phyloP scores from a whole-genome alignment of 257 asterid genomes.

The Ocimum tenuiflorum region DNA sequence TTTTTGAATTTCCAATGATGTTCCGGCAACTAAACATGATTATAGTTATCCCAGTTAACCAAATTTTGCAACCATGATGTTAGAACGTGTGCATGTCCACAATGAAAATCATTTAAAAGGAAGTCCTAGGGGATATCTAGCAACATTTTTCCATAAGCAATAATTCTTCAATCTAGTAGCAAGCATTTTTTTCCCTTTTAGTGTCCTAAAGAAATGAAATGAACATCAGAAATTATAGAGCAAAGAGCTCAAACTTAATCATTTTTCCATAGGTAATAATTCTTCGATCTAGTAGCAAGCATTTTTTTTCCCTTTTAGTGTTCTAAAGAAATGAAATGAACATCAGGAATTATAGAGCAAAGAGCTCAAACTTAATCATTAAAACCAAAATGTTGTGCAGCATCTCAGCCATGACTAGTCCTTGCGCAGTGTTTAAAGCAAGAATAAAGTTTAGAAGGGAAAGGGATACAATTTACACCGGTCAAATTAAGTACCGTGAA shows the following conservation, averaged over 20 bases:
- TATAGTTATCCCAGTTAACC: too few relatives aligned
- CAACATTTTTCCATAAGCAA: not conserved
- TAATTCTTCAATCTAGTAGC: not conserved
- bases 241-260: not conserved
- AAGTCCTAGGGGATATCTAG: not conserved
- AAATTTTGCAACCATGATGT: not conserved
- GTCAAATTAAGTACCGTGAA: not conserved
- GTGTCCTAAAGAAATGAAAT: not conserved
- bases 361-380: not conserved
- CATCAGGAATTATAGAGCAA: not conserved
- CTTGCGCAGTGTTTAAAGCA: not conserved
- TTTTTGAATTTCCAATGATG: not conserved
- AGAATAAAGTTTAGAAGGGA: not conserved
- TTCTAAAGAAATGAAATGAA: not conserved
- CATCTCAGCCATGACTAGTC: not conserved
- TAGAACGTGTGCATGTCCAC: not conserved
- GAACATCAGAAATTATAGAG: not conserved
- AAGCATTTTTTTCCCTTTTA: not conserved
- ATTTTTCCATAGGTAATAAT: not conserved
- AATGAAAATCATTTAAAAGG: not conserved
- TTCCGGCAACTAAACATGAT: not conserved
- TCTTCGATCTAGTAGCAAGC: not conserved
- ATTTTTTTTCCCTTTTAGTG: not conserved
- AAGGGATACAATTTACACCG: not conserved
- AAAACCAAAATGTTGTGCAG: not conserved